A percentile compares a stretch with the other conserved stretches of the same genome.
Conservation (phyloP, 129 eudicot genomes). For the Chrysanthemum seticuspe region DNA sequence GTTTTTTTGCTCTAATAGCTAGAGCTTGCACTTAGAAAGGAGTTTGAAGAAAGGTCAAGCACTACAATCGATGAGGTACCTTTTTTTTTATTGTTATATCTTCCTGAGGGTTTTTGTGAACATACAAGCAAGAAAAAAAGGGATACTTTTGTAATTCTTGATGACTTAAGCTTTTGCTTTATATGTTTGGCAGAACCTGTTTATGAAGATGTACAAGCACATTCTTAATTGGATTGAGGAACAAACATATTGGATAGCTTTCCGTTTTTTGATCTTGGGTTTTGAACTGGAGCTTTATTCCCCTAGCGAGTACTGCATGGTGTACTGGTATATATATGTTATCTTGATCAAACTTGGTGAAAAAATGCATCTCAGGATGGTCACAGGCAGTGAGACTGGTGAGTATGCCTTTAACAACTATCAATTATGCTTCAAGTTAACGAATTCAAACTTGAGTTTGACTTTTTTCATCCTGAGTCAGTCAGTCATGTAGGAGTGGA, state of each 20-base stretch:
- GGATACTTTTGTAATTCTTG: too few species aligned
- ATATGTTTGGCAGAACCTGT: conserved; percentile 45
- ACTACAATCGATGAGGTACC: conserved; percentile 61
- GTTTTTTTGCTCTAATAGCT: conserved; percentile 46
- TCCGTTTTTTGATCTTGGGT: conserved; percentile 81
- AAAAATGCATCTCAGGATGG: conserved; percentile 70
- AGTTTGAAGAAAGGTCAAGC: conserved; percentile 61
- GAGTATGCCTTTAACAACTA: conserved; percentile 28
- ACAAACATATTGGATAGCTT: conserved; percentile 95
- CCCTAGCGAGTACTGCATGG: conserved; percentile 93
- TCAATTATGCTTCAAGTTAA: background rate
- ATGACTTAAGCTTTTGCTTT: background rate
- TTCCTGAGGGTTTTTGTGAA: background rate
- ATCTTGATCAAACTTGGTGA: conserved; percentile 84
- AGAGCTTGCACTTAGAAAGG: conserved; percentile 77
- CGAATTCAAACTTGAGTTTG: background rate
- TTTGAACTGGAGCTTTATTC: conserved; percentile 93
- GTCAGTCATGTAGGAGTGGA: too few species aligned
- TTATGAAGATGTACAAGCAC: conserved; percentile 60
- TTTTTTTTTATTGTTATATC: background rate
- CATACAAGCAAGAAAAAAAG: too few species aligned
- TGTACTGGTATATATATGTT: conserved; percentile 87
- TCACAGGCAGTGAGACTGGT: conserved; percentile 59
- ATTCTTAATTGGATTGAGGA: conserved; percentile 93
- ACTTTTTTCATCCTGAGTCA: background rate